Evolutionary conservation across 2,329 filamentous ascomycete genomes (phyloP).

Genomic region (Penicillium sumatraense): DNA sequence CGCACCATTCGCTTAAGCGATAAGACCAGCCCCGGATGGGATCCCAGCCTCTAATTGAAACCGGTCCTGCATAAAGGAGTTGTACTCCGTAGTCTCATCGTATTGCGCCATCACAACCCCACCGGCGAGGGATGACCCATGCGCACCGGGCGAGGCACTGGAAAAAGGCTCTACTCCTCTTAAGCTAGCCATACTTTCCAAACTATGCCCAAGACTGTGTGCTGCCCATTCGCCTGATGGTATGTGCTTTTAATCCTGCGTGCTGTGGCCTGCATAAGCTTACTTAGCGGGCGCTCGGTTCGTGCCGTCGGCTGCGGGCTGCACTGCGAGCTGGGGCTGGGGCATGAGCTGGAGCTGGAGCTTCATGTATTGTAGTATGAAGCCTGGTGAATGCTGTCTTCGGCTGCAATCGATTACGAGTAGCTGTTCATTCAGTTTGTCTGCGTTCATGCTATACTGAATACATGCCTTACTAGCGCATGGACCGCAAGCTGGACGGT

Average conservation of each 20-base stretch:
- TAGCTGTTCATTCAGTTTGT: neutral
- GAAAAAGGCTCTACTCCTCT: neutral
- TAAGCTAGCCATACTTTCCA: neutral
- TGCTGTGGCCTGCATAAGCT: constrained; percentile 6
- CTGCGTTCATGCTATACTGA: neutral
- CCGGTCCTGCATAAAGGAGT: neutral
- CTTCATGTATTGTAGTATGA: neutral
- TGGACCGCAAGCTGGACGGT: neutral
- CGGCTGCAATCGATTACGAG: neutral
- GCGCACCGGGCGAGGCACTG: neutral
- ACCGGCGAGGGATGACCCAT: constrained; percentile 1
- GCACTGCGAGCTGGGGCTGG: neutral
- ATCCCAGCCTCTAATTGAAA: neutral
- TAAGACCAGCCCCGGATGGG: constrained; percentile 10
- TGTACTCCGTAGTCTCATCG: constrained; percentile 1
- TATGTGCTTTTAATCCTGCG: neutral
- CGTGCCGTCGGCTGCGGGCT: constrained; percentile 13
- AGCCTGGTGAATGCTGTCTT: neutral
- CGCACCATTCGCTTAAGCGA: constrained; percentile 20
- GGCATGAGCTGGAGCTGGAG: neutral
- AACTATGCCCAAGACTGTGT: neutral
- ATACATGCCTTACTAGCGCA: neutral
- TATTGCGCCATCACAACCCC: constrained; percentile 15
- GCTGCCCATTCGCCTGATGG: neutral
- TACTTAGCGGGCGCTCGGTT: constrained; percentile 14